phyloP scores from a whole-genome alignment of 345 rosid species.

The Erucastrum elatum region DNA sequence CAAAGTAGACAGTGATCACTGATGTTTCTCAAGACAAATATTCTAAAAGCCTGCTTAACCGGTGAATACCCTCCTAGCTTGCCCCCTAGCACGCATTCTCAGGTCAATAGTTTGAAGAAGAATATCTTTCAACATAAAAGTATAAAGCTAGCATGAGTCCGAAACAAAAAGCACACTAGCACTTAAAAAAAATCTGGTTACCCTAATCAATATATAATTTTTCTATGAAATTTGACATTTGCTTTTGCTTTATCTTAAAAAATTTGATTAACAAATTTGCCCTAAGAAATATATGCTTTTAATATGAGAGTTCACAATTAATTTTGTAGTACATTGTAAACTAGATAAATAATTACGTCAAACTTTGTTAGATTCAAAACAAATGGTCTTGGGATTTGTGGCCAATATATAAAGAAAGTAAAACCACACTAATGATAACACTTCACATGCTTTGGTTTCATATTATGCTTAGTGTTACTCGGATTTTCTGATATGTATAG shows the following conservation, averaged over 20 bases:
- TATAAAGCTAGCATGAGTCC: background rate
- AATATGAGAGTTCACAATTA: background rate
- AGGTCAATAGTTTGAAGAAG: background rate
- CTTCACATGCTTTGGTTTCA: slow-evolving; percentile 34
- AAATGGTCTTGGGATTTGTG: slow-evolving; percentile 33
- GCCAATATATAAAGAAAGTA: slow-evolving; percentile 3
- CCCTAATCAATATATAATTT: background rate
- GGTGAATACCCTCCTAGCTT: background rate
- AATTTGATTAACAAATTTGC: background rate
- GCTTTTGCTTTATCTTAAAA: background rate
- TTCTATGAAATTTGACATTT: background rate
- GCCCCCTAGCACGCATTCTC: slow-evolving; percentile 5
- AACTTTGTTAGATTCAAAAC: background rate
- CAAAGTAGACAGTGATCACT: background rate
- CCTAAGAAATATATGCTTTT: background rate
- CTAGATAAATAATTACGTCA: background rate
- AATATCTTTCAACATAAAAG: background rate
- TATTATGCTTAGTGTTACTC: slow-evolving; percentile 10
- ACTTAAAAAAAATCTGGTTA: background rate
- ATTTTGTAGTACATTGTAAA: background rate
- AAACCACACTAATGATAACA: slow-evolving; percentile 20
- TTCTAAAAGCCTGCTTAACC: background rate
- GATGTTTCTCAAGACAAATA: background rate
- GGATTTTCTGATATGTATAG: background rate
- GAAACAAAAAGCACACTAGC: background rate